phyloP scores from a whole-genome alignment of 106 monocot genomes.

The Alisma plantagoaquatica region DNA sequence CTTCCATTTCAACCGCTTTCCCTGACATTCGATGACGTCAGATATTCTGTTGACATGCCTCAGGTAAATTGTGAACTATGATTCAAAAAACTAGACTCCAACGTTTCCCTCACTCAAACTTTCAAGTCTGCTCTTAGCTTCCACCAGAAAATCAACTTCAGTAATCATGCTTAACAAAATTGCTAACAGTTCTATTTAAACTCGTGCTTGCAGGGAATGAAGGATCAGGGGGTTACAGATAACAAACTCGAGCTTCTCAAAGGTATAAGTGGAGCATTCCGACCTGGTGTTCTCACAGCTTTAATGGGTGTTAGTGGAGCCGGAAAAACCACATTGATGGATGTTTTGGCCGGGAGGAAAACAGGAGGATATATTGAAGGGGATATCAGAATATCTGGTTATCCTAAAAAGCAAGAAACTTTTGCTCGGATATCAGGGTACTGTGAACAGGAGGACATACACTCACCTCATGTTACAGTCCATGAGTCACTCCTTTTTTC shows the following conservation, averaged over 20 bases:
- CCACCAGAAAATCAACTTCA: neutral
- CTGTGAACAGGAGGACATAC: slow-evolving; percentile 80
- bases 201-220: slow-evolving; percentile 58
- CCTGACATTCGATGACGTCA: slow-evolving; percentile 47
- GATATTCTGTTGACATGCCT: slow-evolving; percentile 78
- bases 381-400: slow-evolving; percentile 42
- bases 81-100: neutral
- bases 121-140: neutral
- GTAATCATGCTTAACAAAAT: neutral
- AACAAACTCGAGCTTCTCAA: slow-evolving; percentile 50
- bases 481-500: slow-evolving; percentile 65
- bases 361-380: slow-evolving; percentile 79
- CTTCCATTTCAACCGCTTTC: slow-evolving; percentile 65
- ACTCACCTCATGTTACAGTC: slow-evolving; percentile 68
- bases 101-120: neutral
- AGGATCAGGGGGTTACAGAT: slow-evolving; percentile 38
- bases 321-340: slow-evolving; percentile 81
- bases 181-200: neutral
- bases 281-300: slow-evolving; percentile 73
- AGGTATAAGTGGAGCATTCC: slow-evolving; percentile 58
- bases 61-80: slow-evolving; percentile 15
- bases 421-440: slow-evolving; percentile 79
- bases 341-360: slow-evolving; percentile 75
- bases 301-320: slow-evolving; percentile 87
- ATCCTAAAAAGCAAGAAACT: slow-evolving; percentile 77